Evolutionary conservation across 164 flowering plant genomes (phyloP), one percentile per base, ranked within the genome.

Genomic region (Annona squamosa): DNA sequence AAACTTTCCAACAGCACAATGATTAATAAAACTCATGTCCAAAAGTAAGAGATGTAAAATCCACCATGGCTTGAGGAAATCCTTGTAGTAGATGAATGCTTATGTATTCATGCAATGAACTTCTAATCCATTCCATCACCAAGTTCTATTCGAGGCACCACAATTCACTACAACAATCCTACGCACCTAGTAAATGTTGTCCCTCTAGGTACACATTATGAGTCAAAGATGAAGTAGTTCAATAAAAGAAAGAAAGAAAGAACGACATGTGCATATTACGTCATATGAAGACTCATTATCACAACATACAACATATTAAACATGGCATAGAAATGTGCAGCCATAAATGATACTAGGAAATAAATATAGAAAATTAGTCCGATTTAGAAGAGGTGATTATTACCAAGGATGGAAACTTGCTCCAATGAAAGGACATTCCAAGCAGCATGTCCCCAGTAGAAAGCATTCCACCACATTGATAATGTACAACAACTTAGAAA

Each of bases 401-500:
- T 66, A 66, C 68, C 68, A 43, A 5, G 16, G 47, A 12, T 9
- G 68, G 67, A 45, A 45, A 41, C 62, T 47, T 74, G 78, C 66
- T 71, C 84, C 75, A 42, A 41, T 17, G 63, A 65, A 4, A 71
- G 67, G 10, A 46, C 45, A 52, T 67, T 72, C 69, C 72, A 73
- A 73, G 68, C 69, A 82, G 69, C 75, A 81, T 74, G 68, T 61
- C 63, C 79, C 47, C 59, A 78, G 57, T 73, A 63, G 47, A 68
- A 42, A 37, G 42, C 57, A 76, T 65, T 67, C 63, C 72, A 73
- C 59, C 72, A 76, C 76, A 71, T 69, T 47, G 64, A 74, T 67
- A 66, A n/a, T 63, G 65, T 19, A 68, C 45, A 56, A 73, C 46
- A 63, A 17, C 46, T 48, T 61, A 63, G 78, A 73, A 26, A 74